These are phyloP conservation scores for Paspalum vaginatum DNA, from an alignment of 176 grass and related monocot genomes.

Conservation along the genomic window DNA sequence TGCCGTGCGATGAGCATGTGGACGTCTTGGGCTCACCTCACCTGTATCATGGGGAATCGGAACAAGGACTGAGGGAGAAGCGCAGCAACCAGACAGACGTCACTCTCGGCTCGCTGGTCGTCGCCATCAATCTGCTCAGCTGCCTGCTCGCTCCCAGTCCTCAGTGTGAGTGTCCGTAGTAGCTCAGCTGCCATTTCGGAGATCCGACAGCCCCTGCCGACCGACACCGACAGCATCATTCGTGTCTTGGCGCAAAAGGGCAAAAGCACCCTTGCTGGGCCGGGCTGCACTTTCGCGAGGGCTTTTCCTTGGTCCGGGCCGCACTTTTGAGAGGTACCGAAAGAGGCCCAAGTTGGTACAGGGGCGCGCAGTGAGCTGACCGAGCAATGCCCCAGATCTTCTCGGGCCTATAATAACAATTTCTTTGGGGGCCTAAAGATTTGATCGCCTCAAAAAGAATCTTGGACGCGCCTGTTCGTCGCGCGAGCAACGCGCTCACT, in stretches of 20 bases:
- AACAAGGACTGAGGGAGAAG: no score
- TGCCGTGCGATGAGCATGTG: not conserved
- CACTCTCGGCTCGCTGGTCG: not conserved
- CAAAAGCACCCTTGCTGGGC: not conserved
- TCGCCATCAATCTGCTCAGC: not conserved
- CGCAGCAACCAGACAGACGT: no score
- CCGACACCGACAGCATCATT: constrained; percentile 38
- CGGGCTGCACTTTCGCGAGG: not conserved
- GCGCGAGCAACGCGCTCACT: no score
- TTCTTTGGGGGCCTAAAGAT: not conserved
- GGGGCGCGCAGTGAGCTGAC: no score
- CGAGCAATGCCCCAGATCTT: not conserved
- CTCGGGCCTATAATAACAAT: not conserved
- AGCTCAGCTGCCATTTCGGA: not conserved
- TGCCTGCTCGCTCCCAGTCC: not conserved
- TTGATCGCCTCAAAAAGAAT: no score
- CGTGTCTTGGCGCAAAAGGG: not conserved
- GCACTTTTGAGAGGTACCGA: not conserved
- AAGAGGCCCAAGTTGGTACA: not conserved
- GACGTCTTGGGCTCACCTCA: no score
- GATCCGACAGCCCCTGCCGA: not conserved
- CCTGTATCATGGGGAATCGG: no score
- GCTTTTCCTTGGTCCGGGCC: not conserved
- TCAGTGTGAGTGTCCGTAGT: not conserved
- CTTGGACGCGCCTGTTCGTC: no score